phyloP scores from a whole-genome alignment of 2,329 filamentous ascomycete species.

The Plenodomus lindquistii region DNA sequence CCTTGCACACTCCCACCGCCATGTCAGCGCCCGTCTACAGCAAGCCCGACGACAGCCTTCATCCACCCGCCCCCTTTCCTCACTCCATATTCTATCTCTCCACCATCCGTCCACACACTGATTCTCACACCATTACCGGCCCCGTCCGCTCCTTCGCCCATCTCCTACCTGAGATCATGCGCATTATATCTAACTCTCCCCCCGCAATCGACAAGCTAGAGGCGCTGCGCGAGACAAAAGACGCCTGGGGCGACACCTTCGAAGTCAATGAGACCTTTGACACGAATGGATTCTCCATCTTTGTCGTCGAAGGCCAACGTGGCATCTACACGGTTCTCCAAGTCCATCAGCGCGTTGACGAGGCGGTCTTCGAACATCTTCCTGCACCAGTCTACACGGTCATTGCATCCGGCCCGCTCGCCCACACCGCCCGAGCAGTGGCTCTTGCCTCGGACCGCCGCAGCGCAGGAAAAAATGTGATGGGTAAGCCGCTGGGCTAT shows the following conservation, averaged over 20 bases:
- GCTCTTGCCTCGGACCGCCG: neutral
- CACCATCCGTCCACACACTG: conserved; percentile 24
- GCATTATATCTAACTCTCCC: conserved; percentile 16
- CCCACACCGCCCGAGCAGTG: neutral
- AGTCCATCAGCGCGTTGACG: conserved; percentile 15
- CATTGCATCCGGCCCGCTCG: conserved; percentile 18
- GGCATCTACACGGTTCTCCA: conserved; percentile 15
- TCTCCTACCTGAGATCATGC: conserved; percentile 21
- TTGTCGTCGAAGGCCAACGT: conserved; percentile 21
- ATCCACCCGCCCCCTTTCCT: conserved; percentile 1
- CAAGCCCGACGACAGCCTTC: conserved; percentile 20
- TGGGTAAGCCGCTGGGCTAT: conserved; percentile 6
- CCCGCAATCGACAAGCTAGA: conserved; percentile 25
- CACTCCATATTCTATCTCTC: conserved; percentile 31
- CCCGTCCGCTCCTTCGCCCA: conserved; percentile 17
- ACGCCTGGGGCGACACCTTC: conserved; percentile 9
- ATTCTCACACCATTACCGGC: conserved; percentile 22
- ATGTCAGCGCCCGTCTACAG: neutral
- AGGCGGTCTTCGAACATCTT: conserved; percentile 6
- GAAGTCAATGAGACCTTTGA: conserved; percentile 3
- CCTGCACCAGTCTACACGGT: conserved; percentile 24
- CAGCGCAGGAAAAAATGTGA: neutral
- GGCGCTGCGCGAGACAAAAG: conserved; percentile 2
- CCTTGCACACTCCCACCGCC: neutral
- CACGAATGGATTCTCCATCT: conserved; percentile 11